phyloP scores from a whole-genome alignment of 139 green algal species.

The Tetraselmis striata region DNA sequence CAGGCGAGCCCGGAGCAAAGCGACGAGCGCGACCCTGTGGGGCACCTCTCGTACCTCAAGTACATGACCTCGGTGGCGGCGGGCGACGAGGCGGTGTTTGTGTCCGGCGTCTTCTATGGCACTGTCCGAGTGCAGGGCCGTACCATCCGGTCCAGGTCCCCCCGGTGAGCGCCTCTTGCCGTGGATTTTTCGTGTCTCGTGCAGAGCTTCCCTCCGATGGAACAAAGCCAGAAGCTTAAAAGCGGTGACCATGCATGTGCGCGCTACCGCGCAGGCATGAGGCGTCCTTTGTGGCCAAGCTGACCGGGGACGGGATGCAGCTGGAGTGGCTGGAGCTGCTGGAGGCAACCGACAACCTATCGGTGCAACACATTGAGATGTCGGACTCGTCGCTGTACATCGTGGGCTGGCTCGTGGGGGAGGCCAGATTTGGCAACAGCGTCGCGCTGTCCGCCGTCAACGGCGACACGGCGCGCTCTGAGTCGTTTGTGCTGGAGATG shows the following conservation, averaged over 20 bases:
- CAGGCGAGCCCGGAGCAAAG: not conserved
- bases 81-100: not conserved
- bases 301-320: not conserved
- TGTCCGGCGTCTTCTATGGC: not conserved
- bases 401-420: not conserved
- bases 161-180: not conserved
- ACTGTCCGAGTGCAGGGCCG: not conserved
- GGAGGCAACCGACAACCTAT: not conserved
- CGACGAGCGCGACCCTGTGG: not conserved
- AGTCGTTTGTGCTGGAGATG: not conserved
- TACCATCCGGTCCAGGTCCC: not conserved
- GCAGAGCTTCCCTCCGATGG: no score
- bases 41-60: not conserved
- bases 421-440: not conserved
- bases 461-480: not conserved
- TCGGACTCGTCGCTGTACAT: not conserved
- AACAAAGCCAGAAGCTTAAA: no score
- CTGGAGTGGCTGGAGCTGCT: not conserved
- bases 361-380: not conserved
- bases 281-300: not conserved
- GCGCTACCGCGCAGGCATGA: not conserved
- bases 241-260: no score
- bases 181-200: no score
- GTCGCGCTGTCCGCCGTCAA: not conserved
- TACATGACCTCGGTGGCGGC: not conserved